A percentile compares a stretch with the other conserved stretches of the same genome.
These are phyloP conservation scores for Cadophora malorum DNA, from an alignment of 2,329 filamentous ascomycete genomes.

Conservation along the genomic window DNA sequence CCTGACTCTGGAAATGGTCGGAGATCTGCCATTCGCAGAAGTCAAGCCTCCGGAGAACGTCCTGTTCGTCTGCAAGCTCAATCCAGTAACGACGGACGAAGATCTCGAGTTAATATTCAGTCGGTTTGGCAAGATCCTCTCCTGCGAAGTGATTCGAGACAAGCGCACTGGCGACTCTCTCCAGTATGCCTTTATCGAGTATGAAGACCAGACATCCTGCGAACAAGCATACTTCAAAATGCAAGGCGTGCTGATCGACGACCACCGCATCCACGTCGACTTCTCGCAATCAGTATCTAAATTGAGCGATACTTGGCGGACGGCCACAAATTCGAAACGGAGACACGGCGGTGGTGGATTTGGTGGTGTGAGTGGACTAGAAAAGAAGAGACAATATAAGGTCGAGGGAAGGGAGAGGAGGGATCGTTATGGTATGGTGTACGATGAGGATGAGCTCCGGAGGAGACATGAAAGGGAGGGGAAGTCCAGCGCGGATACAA, in stretches of 20 bases:
- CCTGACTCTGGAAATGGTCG: conserved; percentile 95
- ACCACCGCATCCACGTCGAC: conserved; percentile 96
- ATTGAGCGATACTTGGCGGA: conserved; percentile 88
- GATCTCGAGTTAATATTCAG: conserved; percentile 96
- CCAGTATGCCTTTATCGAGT: conserved; percentile 98
- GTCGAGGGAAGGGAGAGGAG: conserved; percentile 50
- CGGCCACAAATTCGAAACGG: conserved; percentile 82
- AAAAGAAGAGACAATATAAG: conserved; percentile 90
- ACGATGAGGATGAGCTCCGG: conserved; percentile 74
- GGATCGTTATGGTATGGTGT: conserved; percentile 78
- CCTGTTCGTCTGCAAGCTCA: conserved; percentile 97
- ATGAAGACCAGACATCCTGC: conserved; percentile 88
- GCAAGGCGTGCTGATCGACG: conserved; percentile 96
- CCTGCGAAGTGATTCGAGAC: conserved; percentile 95
- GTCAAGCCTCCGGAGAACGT: conserved; percentile 98
- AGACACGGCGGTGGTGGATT: conserved; percentile 74
- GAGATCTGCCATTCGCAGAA: conserved; percentile 95
- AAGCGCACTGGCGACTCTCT: conserved; percentile 92
- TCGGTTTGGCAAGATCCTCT: conserved; percentile 92
- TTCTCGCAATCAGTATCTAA: conserved; percentile 95
- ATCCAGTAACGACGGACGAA: conserved; percentile 94
- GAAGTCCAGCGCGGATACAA: conserved; percentile 36
- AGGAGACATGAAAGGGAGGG: conserved; percentile 54
- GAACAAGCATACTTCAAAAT: conserved; percentile 98
- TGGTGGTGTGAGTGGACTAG: conserved; percentile 85